Evolutionary conservation across 768 basidiomycete genomes (phyloP), one percentile per base, ranked within the genome.

Genomic region (Pulveroboletus sp.): DNA sequence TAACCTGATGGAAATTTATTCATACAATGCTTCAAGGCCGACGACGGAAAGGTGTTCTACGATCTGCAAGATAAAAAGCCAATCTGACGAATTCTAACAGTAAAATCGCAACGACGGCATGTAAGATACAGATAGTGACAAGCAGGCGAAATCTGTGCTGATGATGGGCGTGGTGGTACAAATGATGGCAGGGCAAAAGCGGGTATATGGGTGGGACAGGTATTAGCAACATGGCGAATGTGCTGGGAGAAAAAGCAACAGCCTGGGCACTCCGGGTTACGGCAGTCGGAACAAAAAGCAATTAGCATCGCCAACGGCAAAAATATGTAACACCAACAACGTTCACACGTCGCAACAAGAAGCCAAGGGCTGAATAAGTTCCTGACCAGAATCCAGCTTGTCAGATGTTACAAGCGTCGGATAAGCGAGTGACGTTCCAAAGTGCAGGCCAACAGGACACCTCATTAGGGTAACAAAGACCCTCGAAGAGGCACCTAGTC

Each of bases 141-240:
- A 15, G 10, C 9, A 47, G 49, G 47, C 42, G 50, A 53, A 49
- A 50, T 50, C 51, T 52, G 58, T 50, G 39, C 11, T 35, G 51
- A 48, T 49, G 57, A 57, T 56, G 61, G 47, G 47, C 47, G 51
- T 55, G 54, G 57, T 64, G 49, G 43, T 65, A 65, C 61, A 64
- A 30, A 59, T 63, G 62, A 54, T 53, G 60, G 50, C 27, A 54
- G 63, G 51, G 40, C 17, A 41, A 49, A 21, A 43, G 58, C 57
- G 62, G 64, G 64, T 66, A 66, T 66, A 62, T 47, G 51, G 41
- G 43, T 46, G 62, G 51, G 62, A 64, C 55, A 66, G 64, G 64
- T 66, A 66, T 66, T 56, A 62, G 58, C 56, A 51, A 60, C 58
- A 55, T 10, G 53, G 49, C 28, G 38, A 51, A 41, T 51, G 49